These are phyloP conservation scores for Leccinum variabile DNA, from an alignment of 1,284 basidiomycete species.

Conservation along the genomic window DNA sequence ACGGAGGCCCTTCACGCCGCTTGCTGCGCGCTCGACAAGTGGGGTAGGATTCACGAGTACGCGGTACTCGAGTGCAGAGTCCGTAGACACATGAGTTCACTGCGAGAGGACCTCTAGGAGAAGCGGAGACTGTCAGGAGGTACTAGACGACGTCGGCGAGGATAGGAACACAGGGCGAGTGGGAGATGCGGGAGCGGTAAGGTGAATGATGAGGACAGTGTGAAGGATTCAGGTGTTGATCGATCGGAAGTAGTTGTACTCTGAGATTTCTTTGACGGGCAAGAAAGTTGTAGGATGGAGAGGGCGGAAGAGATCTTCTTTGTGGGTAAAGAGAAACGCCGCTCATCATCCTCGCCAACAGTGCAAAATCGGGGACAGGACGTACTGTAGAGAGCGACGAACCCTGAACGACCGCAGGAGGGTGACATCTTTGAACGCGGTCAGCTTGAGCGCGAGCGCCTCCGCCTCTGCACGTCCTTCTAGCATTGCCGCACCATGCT, in stretches of 20 bases:
- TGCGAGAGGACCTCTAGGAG: constrained; percentile 46
- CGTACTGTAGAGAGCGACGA: too few species aligned
- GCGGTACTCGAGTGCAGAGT: constrained; percentile 69
- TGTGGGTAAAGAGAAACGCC: constrained; percentile 16
- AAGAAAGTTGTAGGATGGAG: constrained; percentile 15
- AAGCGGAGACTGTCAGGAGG: constrained; percentile 25
- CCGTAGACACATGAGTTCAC: constrained; percentile 63
- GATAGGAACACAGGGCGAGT: constrained; percentile 1
- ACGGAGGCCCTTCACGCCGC: constrained; percentile 63
- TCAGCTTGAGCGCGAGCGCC: too few species aligned
- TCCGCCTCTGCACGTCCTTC: too few species aligned
- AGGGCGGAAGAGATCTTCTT: constrained; percentile 18
- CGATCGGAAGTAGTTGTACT: constrained; percentile 4
- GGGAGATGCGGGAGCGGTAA: constrained; percentile 8
- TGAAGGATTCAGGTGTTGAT: constrained; percentile 16
- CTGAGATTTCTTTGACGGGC: constrained; percentile 18
- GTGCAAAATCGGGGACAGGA: too few species aligned
- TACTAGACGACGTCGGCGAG: background rate
- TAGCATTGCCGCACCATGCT: too few species aligned
- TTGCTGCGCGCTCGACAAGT: constrained; percentile 61
- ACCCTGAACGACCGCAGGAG: too few species aligned
- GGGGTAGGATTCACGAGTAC: constrained; percentile 63
- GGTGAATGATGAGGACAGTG: constrained; percentile 21
- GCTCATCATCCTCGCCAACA: background rate
- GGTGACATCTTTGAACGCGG: too few species aligned